A percentile compares a stretch with the other conserved stretches of the same genome.
These are phyloP conservation scores for Alternaria incomplexa DNA, from an alignment of 2,329 filamentous ascomycete genomes.

Conservation along the genomic window DNA sequence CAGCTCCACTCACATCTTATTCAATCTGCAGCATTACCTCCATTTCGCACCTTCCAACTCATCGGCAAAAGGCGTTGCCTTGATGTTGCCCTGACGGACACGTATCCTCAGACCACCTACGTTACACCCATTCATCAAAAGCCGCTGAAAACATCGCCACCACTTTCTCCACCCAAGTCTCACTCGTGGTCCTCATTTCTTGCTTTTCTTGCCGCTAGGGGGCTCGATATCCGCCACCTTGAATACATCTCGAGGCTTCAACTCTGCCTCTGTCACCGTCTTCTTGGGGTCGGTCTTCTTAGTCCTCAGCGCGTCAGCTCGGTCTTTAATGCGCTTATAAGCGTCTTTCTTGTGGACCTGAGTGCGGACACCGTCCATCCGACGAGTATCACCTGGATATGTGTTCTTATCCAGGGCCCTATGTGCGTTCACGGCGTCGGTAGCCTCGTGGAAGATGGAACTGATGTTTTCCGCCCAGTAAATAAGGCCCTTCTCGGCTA, in stretches of 20 bases:
- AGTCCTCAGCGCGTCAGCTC: background rate
- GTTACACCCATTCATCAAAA: background rate
- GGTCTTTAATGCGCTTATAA: no score
- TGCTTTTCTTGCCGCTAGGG: background rate
- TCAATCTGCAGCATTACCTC: background rate
- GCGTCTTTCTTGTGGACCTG: background rate
- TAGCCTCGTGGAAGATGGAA: background rate
- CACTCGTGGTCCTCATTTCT: background rate
- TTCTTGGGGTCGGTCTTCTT: background rate
- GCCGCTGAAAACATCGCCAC: rapidly evolving
- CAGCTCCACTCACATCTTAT: rapidly evolving
- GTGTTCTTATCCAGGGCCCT: background rate
- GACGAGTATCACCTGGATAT: background rate
- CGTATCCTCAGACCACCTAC: background rate
- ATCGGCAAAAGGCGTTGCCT: background rate
- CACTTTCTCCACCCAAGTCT: background rate
- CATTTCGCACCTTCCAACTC: background rate
- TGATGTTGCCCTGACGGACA: background rate
- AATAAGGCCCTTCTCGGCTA: background rate
- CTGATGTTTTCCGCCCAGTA: background rate
- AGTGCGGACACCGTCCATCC: background rate
- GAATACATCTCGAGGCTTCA: background rate
- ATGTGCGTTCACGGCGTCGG: background rate
- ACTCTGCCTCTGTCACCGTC: background rate
- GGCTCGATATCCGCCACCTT: background rate